Percentiles rank a stretch among this genome's conserved stretches.
phyloP scores from a whole-genome alignment of 176 grass and related monocot genomes.

The Olyra latifolia region DNA sequence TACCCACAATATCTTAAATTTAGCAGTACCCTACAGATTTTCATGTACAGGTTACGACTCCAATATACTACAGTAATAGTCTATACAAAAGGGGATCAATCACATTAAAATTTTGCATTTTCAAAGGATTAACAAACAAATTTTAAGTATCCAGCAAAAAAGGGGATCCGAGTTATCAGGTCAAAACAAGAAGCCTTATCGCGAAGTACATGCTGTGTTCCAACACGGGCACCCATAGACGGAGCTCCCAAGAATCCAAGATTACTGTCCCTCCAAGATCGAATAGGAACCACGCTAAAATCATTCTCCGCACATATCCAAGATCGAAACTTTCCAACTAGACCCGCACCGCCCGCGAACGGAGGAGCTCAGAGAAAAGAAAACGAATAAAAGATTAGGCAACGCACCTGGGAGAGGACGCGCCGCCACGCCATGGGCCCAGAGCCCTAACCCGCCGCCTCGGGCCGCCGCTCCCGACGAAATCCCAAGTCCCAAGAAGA shows the following conservation, averaged over 20 bases:
- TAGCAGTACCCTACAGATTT: neutral
- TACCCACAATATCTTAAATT: conserved; percentile 2
- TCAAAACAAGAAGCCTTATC: conserved; percentile 8
- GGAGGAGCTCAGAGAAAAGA: neutral
- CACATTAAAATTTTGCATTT: neutral
- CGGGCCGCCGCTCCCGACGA: neutral
- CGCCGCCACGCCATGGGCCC: conserved; percentile 50
- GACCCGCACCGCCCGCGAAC: neutral
- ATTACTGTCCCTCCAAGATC: neutral
- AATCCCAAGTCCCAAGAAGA: conserved; percentile 30
- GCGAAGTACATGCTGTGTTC: neutral
- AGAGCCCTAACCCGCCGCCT: conserved; percentile 23
- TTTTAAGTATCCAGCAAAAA: neutral
- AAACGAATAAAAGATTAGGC: neutral
- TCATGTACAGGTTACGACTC: neutral
- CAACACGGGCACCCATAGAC: neutral
- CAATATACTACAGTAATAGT: neutral
- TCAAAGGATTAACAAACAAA: conserved; percentile 1
- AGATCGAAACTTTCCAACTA: conserved; percentile 22
- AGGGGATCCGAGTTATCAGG: neutral
- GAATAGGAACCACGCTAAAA: conserved; percentile 6
- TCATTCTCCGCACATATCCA: neutral
- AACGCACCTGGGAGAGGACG: conserved; percentile 43
- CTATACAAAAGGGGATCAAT: neutral
- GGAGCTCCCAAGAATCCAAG: neutral